Conservation (phyloP, 306 rosid species). For the Pueraria montana region DNA sequence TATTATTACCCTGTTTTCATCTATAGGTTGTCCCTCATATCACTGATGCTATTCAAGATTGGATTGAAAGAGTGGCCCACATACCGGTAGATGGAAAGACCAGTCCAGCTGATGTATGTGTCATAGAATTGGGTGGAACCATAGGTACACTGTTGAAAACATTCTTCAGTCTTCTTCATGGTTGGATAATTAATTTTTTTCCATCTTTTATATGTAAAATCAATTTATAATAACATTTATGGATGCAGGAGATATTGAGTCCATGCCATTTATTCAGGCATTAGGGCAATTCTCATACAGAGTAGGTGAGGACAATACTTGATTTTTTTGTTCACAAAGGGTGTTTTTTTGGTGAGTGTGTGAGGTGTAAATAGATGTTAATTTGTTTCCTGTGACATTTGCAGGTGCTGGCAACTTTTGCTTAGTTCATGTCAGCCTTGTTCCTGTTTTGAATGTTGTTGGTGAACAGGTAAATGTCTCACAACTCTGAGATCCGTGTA, state of each 20-base stretch:
- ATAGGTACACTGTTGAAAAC: constrained; percentile 64
- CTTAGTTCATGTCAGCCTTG: constrained; percentile 87
- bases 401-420: constrained; percentile 83
- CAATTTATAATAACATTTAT: constrained; percentile 33
- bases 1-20: constrained; percentile 12
- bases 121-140: constrained; percentile 93
- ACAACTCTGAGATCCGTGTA: constrained; percentile 19
- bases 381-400: constrained; percentile 33
- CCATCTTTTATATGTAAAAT: constrained; percentile 10
- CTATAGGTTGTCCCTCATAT: constrained; percentile 87
- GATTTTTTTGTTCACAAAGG: neutral
- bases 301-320: constrained; percentile 63
- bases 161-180: constrained; percentile 36
- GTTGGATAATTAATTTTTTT: neutral
- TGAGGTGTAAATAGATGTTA: neutral
- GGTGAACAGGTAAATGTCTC: constrained; percentile 80
- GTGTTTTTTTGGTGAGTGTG: constrained; percentile 16
- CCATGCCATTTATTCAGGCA: constrained; percentile 86
- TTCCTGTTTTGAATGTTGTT: constrained; percentile 87
- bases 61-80: constrained; percentile 91
- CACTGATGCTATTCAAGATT: constrained; percentile 88
- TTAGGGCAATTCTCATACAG: constrained; percentile 84
- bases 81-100: constrained; percentile 81
- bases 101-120: constrained; percentile 89
- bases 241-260: constrained; percentile 87